Base-by-base conservation (phyloP, 768 basidiomycete species). In the Hericium rajendrae region DNA sequence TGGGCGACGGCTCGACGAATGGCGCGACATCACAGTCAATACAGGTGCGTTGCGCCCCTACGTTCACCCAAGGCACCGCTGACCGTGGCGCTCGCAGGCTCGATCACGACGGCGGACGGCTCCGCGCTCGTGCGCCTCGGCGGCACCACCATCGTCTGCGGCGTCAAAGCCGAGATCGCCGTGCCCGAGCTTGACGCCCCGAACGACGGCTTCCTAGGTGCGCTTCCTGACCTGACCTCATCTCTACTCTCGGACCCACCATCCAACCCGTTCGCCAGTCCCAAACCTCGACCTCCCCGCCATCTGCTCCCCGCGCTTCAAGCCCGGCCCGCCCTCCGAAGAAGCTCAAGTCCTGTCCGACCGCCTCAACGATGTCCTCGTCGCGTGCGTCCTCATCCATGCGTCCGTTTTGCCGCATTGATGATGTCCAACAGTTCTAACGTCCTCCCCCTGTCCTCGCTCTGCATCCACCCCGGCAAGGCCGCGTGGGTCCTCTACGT, bases 271-370 rank as follows among this genome's bases (percentile, higher is more conserved):
- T n/a, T 6, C 9, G 3, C 15, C 59, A 94, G 95, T 98, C 0
- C 95, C 97, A 1, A 98, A 98, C 66, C 74, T 98, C 61, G 95
- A 99, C 69, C 79, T 99, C 2, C 88, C 94, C 2, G 88, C 95
- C 0, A 79, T 98, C 57, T 97, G 93, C 67, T 94, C 93, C 8
- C 86, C 95, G 0, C 84, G 81, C 64, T 98, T 97, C 76, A 94
- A 94, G 65, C 90, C 95, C 38, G 97, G 97, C 2, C 94, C 97
- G 1, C 97, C 97, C 0, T 78, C 83, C 0, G 94, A 97, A 60
- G 94, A 98, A 67, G 94, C 94, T 0, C 97, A 98, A 65, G 84
- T 91, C 5, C 76, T 95, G 4, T 93, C 92, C 0, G 86, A 91
- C 63, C 76, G 88, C 59, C 69, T 99, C 56, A 83, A 91, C 62